Conservation (phyloP, 805 yeast species). For the Lipomyces anomalus region DNA sequence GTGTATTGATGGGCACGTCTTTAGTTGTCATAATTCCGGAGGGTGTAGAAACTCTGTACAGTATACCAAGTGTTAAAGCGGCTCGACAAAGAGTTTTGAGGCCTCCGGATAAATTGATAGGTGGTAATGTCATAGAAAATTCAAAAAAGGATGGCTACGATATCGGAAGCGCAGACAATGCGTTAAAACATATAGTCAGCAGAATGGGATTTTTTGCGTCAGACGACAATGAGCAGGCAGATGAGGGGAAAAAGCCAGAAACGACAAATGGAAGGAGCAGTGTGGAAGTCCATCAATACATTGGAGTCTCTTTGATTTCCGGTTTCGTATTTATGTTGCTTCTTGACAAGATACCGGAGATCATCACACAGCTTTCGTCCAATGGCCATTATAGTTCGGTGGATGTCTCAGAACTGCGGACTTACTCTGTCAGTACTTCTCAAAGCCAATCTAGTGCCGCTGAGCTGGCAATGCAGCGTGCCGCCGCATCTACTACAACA, state of each 20-base stretch:
- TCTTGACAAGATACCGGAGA: constrained; percentile 40
- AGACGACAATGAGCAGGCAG: background rate
- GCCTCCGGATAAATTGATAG: too few relatives aligned
- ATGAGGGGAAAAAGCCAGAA: background rate
- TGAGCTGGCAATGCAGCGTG: constrained; percentile 1
- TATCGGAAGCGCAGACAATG: background rate
- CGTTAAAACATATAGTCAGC: background rate
- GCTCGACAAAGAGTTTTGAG: background rate
- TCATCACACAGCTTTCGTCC: constrained; percentile 10
- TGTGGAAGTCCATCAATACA: constrained; percentile 12
- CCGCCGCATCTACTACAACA: constrained; percentile 42
- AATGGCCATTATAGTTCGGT: constrained; percentile 21
- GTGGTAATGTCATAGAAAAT: background rate
- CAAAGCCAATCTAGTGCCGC: background rate
- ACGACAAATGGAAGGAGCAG: background rate
- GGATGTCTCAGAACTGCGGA: constrained; percentile 30
- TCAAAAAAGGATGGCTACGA: background rate
- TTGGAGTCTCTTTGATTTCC: constrained; percentile 46
- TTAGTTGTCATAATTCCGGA: constrained; percentile 60
- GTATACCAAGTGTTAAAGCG: background rate
- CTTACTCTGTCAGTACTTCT: constrained; percentile 12
- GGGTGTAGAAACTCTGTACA: constrained; percentile 46
- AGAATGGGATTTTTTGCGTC: background rate
- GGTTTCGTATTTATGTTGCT: constrained; percentile 54
- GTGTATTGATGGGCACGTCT: constrained; percentile 56